Evolutionary conservation across 2,329 filamentous ascomycete genomes (phyloP).

Genomic region (Paraphaeosphaeria minitans): DNA sequence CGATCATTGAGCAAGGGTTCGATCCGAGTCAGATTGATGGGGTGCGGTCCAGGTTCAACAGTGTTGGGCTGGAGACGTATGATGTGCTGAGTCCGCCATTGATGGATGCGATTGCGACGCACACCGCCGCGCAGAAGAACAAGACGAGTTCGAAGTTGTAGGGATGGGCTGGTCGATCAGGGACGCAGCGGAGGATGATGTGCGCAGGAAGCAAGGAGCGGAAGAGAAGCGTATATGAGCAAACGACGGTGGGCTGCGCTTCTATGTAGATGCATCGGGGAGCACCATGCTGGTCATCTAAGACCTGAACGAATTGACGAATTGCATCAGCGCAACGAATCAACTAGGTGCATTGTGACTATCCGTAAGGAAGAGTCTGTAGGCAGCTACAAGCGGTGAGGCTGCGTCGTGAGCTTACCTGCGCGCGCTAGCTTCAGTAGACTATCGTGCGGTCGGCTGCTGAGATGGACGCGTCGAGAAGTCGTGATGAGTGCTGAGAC

Average conservation of each 20-base stretch:
- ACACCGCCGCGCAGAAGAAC: constrained; percentile 58
- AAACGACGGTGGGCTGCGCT: background rate
- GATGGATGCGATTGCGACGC: constrained; percentile 62
- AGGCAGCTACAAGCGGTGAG: background rate
- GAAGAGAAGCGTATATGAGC: background rate
- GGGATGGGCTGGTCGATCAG: background rate
- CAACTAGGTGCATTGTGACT: background rate
- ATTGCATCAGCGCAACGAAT: background rate
- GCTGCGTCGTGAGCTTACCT: background rate
- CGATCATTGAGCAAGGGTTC: constrained; percentile 71
- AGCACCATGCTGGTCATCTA: background rate
- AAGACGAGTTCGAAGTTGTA: constrained; percentile 39
- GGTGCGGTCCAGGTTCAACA: constrained; percentile 60
- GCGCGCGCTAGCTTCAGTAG: background rate
- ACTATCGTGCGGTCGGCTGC: background rate
- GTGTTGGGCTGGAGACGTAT: constrained; percentile 64
- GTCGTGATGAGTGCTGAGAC: background rate
- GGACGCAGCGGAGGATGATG: too few relatives aligned
- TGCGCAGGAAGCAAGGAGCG: too few relatives aligned
- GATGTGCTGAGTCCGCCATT: constrained; percentile 65
- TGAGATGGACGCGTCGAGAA: background rate
- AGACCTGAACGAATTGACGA: background rate
- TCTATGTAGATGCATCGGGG: background rate
- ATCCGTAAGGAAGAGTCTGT: background rate
- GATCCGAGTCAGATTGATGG: constrained; percentile 60